phyloP scores from a whole-genome alignment of 2,329 filamentous ascomycete genomes.

The Endoconidiophora polonica region DNA sequence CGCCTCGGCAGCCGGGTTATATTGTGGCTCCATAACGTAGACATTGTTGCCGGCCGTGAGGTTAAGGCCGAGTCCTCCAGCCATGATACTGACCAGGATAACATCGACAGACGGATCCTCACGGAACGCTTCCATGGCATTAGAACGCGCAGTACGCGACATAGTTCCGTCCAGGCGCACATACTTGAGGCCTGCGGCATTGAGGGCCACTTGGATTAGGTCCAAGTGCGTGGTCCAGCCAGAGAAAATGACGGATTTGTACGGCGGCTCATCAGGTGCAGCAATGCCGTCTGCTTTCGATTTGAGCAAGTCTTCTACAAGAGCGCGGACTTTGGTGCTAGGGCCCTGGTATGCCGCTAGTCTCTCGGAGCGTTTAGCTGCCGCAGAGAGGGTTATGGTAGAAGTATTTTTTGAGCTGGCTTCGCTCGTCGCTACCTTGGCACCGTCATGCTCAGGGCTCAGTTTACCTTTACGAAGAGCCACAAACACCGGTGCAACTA shows the following conservation, averaged over 20 bases:
- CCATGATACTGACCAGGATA: constrained; percentile 82
- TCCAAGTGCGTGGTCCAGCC: constrained; percentile 94
- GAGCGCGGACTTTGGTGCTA: constrained; percentile 76
- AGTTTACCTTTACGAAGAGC: constrained; percentile 48
- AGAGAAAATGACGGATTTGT: constrained; percentile 89
- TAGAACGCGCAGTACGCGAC: constrained; percentile 54
- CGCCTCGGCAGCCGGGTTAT: constrained; percentile 86
- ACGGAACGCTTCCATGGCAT: constrained; percentile 62
- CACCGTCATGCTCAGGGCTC: constrained; percentile 38
- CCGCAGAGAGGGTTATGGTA: neutral
- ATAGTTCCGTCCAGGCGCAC: constrained; percentile 85
- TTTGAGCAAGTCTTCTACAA: constrained; percentile 56
- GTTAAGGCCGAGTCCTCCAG: constrained; percentile 82
- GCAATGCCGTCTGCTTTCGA: constrained; percentile 45
- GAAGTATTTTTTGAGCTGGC: constrained; percentile 11
- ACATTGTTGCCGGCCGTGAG: constrained; percentile 72
- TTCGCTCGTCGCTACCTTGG: constrained; percentile 21
- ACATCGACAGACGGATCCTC: constrained; percentile 55
- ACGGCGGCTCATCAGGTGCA: constrained; percentile 50
- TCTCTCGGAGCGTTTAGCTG: constrained; percentile 8
- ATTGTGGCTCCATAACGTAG: constrained; percentile 97
- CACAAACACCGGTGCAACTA: constrained; percentile 48
- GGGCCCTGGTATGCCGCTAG: constrained; percentile 59
- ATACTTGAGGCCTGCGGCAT: constrained; percentile 47
- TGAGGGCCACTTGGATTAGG: constrained; percentile 70